Conservation (phyloP, 495 filamentous ascomycete species). For the Pyrenopolyporus hunteri region DNA sequence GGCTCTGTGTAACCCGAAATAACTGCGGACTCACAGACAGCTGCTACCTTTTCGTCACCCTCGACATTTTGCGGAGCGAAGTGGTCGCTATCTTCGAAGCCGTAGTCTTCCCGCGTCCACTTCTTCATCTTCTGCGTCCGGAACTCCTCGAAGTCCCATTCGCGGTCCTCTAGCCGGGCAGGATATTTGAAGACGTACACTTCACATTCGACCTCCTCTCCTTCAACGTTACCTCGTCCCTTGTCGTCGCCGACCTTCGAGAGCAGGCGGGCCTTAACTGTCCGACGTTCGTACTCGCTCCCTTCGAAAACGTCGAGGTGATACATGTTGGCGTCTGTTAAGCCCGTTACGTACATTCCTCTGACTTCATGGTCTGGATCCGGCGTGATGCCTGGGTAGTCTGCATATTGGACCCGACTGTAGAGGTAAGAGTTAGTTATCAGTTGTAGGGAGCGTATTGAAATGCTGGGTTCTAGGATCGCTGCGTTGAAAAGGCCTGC, state of each 20-base stretch:
- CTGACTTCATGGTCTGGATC: slow-evolving; percentile 64
- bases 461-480: too few species aligned
- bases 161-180: slow-evolving; percentile 63
- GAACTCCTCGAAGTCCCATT: slow-evolving; percentile 86
- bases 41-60: slow-evolving; percentile 21
- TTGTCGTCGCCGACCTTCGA: slow-evolving; percentile 46
- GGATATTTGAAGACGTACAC: slow-evolving; percentile 77
- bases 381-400: slow-evolving; percentile 85
- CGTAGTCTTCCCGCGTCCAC: slow-evolving; percentile 55
- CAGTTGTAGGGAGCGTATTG: neutral
- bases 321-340: slow-evolving; percentile 76
- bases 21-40: slow-evolving; percentile 30
- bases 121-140: slow-evolving; percentile 66
- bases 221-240: slow-evolving; percentile 56
- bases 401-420: slow-evolving; percentile 55
- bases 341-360: slow-evolving; percentile 79
- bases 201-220: slow-evolving; percentile 66
- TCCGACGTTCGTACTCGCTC: slow-evolving; percentile 66
- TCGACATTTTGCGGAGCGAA: slow-evolving; percentile 29
- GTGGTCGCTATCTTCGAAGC: slow-evolving; percentile 44
- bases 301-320: slow-evolving; percentile 89
- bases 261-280: slow-evolving; percentile 65
- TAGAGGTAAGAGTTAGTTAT: slow-evolving; percentile 3
- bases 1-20: neutral
- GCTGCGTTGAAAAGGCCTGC: neutral